Base-by-base conservation (phyloP, 2,329 filamentous ascomycete species). In the Immersiporthe knoxdaviesiana region DNA sequence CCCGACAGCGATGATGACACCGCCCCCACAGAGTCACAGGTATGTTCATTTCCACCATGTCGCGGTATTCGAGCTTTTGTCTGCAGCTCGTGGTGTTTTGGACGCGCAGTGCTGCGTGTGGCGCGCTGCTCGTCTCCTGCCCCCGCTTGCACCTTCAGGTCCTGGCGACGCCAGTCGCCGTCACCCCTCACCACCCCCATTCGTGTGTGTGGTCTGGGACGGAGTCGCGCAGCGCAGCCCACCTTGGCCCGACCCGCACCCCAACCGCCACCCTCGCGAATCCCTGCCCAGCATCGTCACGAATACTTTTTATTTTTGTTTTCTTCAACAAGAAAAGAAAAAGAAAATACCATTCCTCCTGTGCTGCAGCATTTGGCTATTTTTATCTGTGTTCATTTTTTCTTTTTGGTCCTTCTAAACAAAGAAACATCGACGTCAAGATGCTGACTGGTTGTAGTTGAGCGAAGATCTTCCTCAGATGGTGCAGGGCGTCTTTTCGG, bases 1-100 rank as follows among this genome's bases (percentile, higher is more conserved):
- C 92, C 93, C 74, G 96, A 99, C 82, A 98, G 96, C 81, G 96
- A 99, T 79, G 96, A 99, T 90, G 96, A 98, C 79, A 92, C 93
- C 74, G 91, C 90, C 76, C 95, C 94, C 74, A 97, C 95, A 73
- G 96, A 99, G 85, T 94, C 91, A 77, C 95, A 99, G 91, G 96
- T 98, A 90, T 81, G 76, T 77, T 73, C 44, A 69, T 27, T 35
- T n/a, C n/a, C 30, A 71, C 62, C 44, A 65, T 61, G 71, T 47
- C 68, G 24, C 27, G 30, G 32, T 5, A 70, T 41, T 64, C 66
- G 59, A 72, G 30, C 52, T 35, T 35, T 70, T 72, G 70, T 67
- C 37, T 70, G 44, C 27, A 4, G 41, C 63, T 16, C 66, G 12
- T 47, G 39, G 65, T 35, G 21, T 59, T n/a, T n/a, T 50, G 37